Evolutionary conservation across 768 basidiomycete genomes (phyloP).

Genomic region (Tricholoma saponaceum): DNA sequence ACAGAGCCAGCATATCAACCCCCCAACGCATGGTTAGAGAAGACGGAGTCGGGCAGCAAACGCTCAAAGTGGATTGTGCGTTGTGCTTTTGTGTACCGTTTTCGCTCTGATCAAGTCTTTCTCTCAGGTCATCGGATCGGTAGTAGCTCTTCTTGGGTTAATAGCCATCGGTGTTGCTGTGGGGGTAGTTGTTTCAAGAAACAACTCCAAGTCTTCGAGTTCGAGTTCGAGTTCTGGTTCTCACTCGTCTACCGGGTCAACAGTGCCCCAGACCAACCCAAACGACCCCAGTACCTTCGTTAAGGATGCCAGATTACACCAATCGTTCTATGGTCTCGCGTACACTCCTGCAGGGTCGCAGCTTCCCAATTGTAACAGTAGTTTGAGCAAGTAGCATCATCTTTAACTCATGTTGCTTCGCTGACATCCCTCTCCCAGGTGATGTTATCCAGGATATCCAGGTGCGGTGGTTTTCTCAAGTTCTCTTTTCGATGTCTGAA

Average conservation of each 20-base stretch:
- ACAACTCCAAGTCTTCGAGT: slow-evolving; percentile 24
- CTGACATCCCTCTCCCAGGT: slow-evolving; percentile 21
- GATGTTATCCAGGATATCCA: slow-evolving; percentile 71
- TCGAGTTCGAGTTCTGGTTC: slow-evolving; percentile 10
- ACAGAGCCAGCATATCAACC: slow-evolving; percentile 11
- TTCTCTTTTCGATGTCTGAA: slow-evolving; percentile 1
- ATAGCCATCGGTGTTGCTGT: slow-evolving; percentile 48
- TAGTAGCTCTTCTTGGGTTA: slow-evolving; percentile 31
- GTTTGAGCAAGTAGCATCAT: slow-evolving; percentile 29
- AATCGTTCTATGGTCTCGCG: slow-evolving; percentile 82
- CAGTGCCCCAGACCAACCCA: slow-evolving; percentile 28
- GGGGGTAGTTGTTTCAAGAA: slow-evolving; percentile 49
- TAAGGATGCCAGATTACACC: slow-evolving; percentile 63
- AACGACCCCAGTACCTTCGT: slow-evolving; percentile 77
- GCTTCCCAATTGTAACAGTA: slow-evolving; percentile 64
- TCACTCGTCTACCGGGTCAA: slow-evolving; percentile 1
- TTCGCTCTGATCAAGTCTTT: background rate
- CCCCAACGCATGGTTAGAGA: slow-evolving; percentile 16
- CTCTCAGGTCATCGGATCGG: slow-evolving; percentile 43
- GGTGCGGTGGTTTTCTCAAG: slow-evolving; percentile 31
- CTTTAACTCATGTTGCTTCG: background rate
- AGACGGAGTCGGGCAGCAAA: slow-evolving; percentile 4
- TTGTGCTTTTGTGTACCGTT: background rate
- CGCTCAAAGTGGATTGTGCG: slow-evolving; percentile 22
- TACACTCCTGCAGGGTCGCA: slow-evolving; percentile 81